Evolutionary conservation across 2,329 filamentous ascomycete genomes (phyloP), one percentile per base, ranked within the genome.

Genomic region (Aspergillus versicolor): DNA sequence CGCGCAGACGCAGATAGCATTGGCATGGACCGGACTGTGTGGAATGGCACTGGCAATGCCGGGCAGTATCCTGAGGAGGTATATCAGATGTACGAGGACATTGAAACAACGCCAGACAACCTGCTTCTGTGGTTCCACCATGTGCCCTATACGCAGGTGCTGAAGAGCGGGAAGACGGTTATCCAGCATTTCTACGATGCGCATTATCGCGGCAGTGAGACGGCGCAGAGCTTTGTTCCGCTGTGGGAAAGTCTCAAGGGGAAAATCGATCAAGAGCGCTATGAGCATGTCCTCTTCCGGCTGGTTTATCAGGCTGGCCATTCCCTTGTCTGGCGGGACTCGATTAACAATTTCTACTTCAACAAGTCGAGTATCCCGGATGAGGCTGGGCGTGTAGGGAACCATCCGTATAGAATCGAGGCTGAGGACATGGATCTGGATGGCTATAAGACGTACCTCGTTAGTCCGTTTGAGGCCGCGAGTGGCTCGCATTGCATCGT

Each of bases 41-140:
- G 73, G 58, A 90, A 88, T 52, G 88, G 88, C 9, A 90, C 88
- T 0, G 83, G 84, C 0, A 85, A 81, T 60, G 75, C 87, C 0
- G 86, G 85, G 0, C 86, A 89, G 64, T 91, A 90, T 65, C 86
- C 87, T 0, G 63, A 79, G 0, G 83, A 87, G 58, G 70, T 90
- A 0, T 82, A 84, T 0, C 68, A 75, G 3, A 70, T 75, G 64
- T 90, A 81, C 66, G 87, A 90, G 63, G 73, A 81, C 43, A 75
- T 85, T 17, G 79, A 82, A 13, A 86, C 83, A 0, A 90, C 87
- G 0, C 87, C 87, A 0, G 88, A 90, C 59, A 77, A 90, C 21
- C 75, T 90, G 1, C 71, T 90, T 2, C 76, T 90, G 2, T 91
- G 88, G 88, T 90, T 90, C 73, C 88, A 90, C 69, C 88, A 91